Evolutionary conservation across 768 basidiomycete species (phyloP), one percentile per base, ranked within the genome.

Genomic region (Daedalea quercina): DNA sequence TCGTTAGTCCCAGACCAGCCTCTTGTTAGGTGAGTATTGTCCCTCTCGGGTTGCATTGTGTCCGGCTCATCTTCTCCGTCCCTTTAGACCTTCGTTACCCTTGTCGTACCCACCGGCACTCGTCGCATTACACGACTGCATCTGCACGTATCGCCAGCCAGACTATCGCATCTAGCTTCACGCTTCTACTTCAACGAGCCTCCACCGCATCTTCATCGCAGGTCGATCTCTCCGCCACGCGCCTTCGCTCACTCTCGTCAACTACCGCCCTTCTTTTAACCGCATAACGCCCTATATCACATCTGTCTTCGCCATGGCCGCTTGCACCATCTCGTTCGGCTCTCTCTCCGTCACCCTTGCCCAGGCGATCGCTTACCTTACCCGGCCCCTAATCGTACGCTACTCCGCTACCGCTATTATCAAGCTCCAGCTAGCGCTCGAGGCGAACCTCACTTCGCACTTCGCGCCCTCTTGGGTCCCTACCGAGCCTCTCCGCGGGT

Each of bases 291-390:
- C 35, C 9, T 20, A 20, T 11, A 19, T n/a, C 44, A 52, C 41
- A 13, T 35, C n/a, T 9, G 41, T 24, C 20, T 51, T 63, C 54
- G 53, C 57, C 56, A 67, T 66, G 65, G 62, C 68, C 59, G 47
- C 60, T 40, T 65, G 69, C 56, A 59, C 67, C 59, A 75, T 68
- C 55, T 48, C 60, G 37, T 64, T 61, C 37, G 60, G 65, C 47
- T 57, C 66, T 60, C 81, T 91, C 67, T 73, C 83, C 56, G 66
- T 80, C 69, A 77, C 87, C 57, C 79, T 91, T 67, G 76, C 84
- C 54, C 84, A 90, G 62, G 83, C 83, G 66, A 77, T 89, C 66
- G 72, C 82, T 52, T 87, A 82, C 73, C 75, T 91, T 67, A 88
- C 85, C 34, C 76, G 78, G 31, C 80, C 85, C 53, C 78, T 89